Conservation (phyloP, 2,329 filamentous ascomycete species). For the Claviceps quebecensis region DNA sequence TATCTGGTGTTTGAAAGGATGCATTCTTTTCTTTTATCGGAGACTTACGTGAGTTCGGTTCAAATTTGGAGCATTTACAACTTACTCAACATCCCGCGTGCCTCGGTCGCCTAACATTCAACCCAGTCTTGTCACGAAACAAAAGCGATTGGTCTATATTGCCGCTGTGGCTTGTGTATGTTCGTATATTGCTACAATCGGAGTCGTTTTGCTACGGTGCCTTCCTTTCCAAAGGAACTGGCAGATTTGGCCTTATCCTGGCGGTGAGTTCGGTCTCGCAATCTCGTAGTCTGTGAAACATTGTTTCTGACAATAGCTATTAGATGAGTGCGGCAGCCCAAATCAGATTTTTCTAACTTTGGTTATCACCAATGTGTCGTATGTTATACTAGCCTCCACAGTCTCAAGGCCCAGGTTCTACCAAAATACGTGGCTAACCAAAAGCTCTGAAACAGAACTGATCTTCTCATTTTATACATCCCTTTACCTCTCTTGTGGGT, state of each 20-base stretch:
- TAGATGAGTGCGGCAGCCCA: conserved; percentile 11
- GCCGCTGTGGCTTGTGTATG: conserved; percentile 8
- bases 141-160: conserved; percentile 9
- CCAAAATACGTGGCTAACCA: background rate
- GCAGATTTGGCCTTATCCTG: conserved; percentile 14
- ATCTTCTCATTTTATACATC: conserved; percentile 12
- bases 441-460: conserved; percentile 7
- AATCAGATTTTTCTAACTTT: conserved; percentile 11
- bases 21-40: conserved; percentile 24
- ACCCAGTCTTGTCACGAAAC: conserved; percentile 10
- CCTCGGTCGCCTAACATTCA: background rate
- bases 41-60: conserved; percentile 20
- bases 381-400: background rate
- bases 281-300: background rate
- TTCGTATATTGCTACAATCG: conserved; percentile 10
- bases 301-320: background rate
- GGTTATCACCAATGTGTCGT: conserved; percentile 13
- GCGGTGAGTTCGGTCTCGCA: conserved; percentile 5
- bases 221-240: conserved; percentile 13
- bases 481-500: conserved; percentile 13
- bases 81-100: background rate
- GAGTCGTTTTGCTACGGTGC: conserved; percentile 11
- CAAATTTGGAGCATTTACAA: background rate
- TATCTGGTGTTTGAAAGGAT: conserved; percentile 25
- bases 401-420: background rate